These are phyloP conservation scores for Termitomyces sp. DNA, from an alignment of 768 basidiomycete genomes.

Conservation along the genomic window DNA sequence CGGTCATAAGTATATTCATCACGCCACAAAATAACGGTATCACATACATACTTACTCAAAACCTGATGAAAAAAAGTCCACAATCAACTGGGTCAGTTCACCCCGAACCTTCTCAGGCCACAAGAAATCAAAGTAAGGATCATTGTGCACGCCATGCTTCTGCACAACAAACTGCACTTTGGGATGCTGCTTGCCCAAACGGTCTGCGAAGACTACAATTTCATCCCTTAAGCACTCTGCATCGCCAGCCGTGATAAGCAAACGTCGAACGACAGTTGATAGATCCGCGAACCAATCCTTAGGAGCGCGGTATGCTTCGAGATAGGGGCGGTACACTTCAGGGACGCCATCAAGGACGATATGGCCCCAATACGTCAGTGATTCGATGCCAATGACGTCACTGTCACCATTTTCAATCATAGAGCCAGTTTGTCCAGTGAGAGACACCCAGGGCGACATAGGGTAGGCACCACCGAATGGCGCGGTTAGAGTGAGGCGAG, in stretches of 20 bases:
- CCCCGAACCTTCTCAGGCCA: slow-evolving; percentile 15
- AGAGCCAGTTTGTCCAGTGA: slow-evolving; percentile 14
- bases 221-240: slow-evolving; percentile 31
- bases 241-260: slow-evolving; percentile 33
- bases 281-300: slow-evolving; percentile 30
- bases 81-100: slow-evolving; percentile 19
- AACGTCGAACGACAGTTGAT: slow-evolving; percentile 25
- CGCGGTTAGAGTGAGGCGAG: slow-evolving; percentile 10
- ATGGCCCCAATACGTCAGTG: slow-evolving; percentile 13
- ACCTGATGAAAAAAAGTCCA: slow-evolving; percentile 13
- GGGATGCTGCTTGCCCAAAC: slow-evolving; percentile 17
- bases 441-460: slow-evolving; percentile 30
- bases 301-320: slow-evolving; percentile 27
- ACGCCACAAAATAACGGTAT: no score
- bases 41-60: background rate
- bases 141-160: slow-evolving; percentile 32
- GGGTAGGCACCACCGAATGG: slow-evolving; percentile 22
- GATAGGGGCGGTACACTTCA: slow-evolving; percentile 22
- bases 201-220: slow-evolving; percentile 21
- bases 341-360: slow-evolving; percentile 15
- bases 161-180: slow-evolving; percentile 24
- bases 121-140: slow-evolving; percentile 30
- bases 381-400: slow-evolving; percentile 16
- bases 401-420: slow-evolving; percentile 12
- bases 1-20: no score